Base-by-base conservation (phyloP, 257 asterid species). In the Lantana camara region DNA sequence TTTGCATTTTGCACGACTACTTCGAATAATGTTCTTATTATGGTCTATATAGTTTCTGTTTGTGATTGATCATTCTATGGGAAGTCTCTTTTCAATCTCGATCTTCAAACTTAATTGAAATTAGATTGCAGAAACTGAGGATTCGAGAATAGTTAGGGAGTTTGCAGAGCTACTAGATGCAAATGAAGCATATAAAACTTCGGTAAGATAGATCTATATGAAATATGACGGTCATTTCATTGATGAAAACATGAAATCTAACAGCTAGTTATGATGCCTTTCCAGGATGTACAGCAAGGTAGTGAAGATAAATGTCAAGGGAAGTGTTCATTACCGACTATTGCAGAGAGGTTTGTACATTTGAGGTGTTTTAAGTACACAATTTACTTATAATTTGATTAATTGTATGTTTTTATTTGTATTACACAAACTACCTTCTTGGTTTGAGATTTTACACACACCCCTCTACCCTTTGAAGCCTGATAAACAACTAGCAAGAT, bases 101-200 rank as follows among this genome's bases (percentile, higher is more conserved):
- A 45, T 60, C 60, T 58, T 77, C 77, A 69, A 67, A 65, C 64
- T 81, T 61, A 82, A 59, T 56, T 68, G 71, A 70, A 42, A 49
- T 77, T 75, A 52, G 77, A 69, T 76, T 87, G 96, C 88, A 94
- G 97, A 90, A 74, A 79, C 75, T 11, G 95, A 82, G 65, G 89
- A 83, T 57, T 57, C 66, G 22, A 81, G 99, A 66, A 54, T 74
- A 47, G 45, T 80, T 57, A 71, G 99, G 77, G 97, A 90, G 75
- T 79, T 90, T 32, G 86, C 89, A 0, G 91, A 90, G 78, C 75
- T 93, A 37, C 78, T 93, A 40, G 97, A 90, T 78, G 65, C 94
- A 60, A 67, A 73, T 56, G 91, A 80, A 80, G 83, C 80, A 20
- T 76, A 73, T 52, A 68, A 35, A 40, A 67, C 67, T 38, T 46